Evolutionary conservation across 352 stramenopile genomes (phyloP).

Genomic region (Phytophthora hybrid): DNA sequence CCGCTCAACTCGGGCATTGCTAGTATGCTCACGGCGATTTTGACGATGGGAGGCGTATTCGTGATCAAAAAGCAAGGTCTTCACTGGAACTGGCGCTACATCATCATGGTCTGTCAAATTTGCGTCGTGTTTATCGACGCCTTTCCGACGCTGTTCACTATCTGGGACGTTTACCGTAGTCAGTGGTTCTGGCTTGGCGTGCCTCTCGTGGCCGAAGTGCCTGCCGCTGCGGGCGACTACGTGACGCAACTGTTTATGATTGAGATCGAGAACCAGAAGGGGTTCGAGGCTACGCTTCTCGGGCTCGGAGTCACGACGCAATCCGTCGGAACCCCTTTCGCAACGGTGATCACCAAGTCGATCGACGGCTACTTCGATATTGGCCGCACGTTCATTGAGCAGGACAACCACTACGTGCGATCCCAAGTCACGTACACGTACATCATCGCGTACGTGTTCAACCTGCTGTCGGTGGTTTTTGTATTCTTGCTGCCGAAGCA

Average conservation of each 20-base stretch:
- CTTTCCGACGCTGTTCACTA: conserved; percentile 54
- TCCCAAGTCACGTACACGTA: conserved; percentile 58
- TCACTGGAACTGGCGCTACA: conserved; percentile 58
- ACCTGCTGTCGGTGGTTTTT: conserved; percentile 48
- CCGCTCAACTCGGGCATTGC: conserved; percentile 62
- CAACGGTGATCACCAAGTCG: conserved; percentile 59
- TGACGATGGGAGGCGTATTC: conserved; percentile 43
- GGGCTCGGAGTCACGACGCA: conserved; percentile 47
- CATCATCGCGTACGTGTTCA: conserved; percentile 57
- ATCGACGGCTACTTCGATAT: conserved; percentile 64
- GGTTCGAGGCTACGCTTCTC: conserved; percentile 58
- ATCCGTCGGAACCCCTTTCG: conserved; percentile 51
- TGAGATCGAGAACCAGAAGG: conserved; percentile 46
- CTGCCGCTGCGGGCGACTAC: conserved; percentile 40
- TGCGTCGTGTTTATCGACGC: conserved; percentile 51
- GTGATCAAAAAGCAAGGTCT: conserved; percentile 52
- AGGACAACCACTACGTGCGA: conserved; percentile 48
- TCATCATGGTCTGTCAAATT: conserved; percentile 48
- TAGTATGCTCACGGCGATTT: conserved; percentile 46
- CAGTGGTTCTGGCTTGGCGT: conserved; percentile 71
- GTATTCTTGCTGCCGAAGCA: conserved; percentile 54
- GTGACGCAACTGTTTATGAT: conserved; percentile 55
- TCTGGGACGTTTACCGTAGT: conserved; percentile 64
- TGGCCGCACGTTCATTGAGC: conserved; percentile 41
- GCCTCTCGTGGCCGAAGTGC: conserved; percentile 51